A percentile compares a stretch with the other conserved stretches of the same genome.
Conservation (phyloP, 208 protist species). For the Vickermania spadyakhi region DNA sequence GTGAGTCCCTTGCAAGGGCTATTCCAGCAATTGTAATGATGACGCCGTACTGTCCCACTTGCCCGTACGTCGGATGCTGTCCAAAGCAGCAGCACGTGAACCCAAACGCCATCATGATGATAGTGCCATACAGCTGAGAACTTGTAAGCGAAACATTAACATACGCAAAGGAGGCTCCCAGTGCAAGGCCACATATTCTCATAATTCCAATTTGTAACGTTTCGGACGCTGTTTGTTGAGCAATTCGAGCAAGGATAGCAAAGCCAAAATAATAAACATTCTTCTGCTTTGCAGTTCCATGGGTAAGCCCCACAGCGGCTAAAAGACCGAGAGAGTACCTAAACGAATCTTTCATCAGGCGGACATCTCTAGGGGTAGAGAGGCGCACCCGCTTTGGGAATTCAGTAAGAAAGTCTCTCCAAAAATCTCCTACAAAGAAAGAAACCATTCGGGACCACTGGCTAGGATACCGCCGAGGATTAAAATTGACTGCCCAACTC, state of each 20-base stretch:
- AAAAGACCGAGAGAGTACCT: slow-evolving; percentile 46
- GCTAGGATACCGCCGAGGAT: slow-evolving; percentile 31
- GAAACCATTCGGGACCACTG: slow-evolving; percentile 22
- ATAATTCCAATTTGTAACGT: slow-evolving; percentile 28
- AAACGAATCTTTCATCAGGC: slow-evolving; percentile 57
- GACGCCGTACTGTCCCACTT: slow-evolving; percentile 21
- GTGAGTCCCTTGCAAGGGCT: neutral
- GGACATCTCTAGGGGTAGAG: slow-evolving; percentile 48
- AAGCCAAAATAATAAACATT: slow-evolving; percentile 42
- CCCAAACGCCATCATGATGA: slow-evolving; percentile 15
- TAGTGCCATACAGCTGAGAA: slow-evolving; percentile 11
- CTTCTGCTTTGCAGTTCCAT: slow-evolving; percentile 19
- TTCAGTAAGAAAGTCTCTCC: slow-evolving; percentile 49
- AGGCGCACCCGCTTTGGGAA: slow-evolving; percentile 45
- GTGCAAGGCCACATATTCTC: slow-evolving; percentile 26
- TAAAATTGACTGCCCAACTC: slow-evolving; percentile 32
- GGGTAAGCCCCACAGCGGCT: slow-evolving; percentile 22
- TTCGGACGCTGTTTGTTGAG: slow-evolving; percentile 37
- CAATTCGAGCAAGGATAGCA: slow-evolving; percentile 42
- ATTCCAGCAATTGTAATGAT: slow-evolving; percentile 24
- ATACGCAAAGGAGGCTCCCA: slow-evolving; percentile 21
- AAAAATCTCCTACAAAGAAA: slow-evolving; percentile 59
- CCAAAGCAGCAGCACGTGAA: slow-evolving; percentile 17
- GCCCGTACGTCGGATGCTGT: slow-evolving; percentile 15
- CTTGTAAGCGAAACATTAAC: slow-evolving; percentile 14